A percentile compares a stretch with the other conserved stretches of the same genome.
Conservation (phyloP, 805 yeast genomes). For the Spathaspora boniae region DNA sequence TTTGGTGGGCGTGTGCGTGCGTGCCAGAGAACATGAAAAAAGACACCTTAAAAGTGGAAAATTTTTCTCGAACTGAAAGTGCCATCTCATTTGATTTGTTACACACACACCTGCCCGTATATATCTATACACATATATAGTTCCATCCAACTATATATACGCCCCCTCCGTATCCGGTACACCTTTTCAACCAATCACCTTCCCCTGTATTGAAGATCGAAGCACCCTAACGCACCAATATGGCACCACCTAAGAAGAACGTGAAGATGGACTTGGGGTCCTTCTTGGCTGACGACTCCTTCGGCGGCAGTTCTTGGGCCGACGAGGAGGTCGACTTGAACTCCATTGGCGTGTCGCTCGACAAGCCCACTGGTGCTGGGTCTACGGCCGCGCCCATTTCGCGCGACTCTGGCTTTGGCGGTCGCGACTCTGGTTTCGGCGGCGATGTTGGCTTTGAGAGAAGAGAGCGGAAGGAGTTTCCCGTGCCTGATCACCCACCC, state of each 20-base stretch:
- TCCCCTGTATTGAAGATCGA: background rate
- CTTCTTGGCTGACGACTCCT: conserved; percentile 73
- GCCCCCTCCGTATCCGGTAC: too few relatives aligned
- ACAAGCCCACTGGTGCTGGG: conserved; percentile 18
- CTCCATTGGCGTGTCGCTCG: conserved; percentile 46
- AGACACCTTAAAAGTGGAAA: too few relatives aligned
- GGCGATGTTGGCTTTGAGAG: conserved; percentile 19
- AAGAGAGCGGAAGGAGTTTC: conserved; percentile 63
- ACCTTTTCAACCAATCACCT: too few relatives aligned
- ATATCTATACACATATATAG: too few relatives aligned
- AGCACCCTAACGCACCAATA: conserved; percentile 16
- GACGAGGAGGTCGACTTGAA: conserved; percentile 75
- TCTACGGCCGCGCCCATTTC: conserved; percentile 16
- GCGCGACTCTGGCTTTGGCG: conserved; percentile 7
- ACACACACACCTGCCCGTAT: too few relatives aligned
- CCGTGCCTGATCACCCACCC: conserved; percentile 90
- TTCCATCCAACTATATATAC: too few relatives aligned
- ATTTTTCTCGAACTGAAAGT: too few relatives aligned
- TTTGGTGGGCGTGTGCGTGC: too few relatives aligned
- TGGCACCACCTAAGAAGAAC: conserved; percentile 52
- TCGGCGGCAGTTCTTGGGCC: conserved; percentile 80
- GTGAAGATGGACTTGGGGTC: conserved; percentile 83
- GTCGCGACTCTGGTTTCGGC: conserved; percentile 30
- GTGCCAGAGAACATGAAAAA: too few relatives aligned
- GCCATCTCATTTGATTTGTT: too few relatives aligned